A percentile compares a stretch with the other conserved stretches of the same genome.
Conservation (phyloP, 805 yeast genomes). For the Candida qinlingensis region DNA sequence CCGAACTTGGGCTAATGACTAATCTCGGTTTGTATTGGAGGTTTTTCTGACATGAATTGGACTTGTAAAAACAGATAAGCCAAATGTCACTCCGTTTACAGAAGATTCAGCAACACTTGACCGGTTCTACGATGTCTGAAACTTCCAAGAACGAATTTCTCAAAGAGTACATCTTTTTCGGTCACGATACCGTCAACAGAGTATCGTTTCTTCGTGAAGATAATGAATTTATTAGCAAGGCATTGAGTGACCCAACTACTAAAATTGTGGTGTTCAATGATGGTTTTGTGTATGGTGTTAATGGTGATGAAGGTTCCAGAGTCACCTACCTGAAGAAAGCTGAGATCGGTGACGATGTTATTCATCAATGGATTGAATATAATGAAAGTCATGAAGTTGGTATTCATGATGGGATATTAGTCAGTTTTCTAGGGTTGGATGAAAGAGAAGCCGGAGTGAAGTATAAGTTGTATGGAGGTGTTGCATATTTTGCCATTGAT, state of each 20-base stretch:
- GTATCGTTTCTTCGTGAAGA: slow-evolving; percentile 55
- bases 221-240: slow-evolving; percentile 37
- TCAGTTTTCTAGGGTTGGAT: slow-evolving; percentile 47
- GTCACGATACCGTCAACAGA: slow-evolving; percentile 48
- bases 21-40: too few relatives aligned
- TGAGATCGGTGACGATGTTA: slow-evolving; percentile 5
- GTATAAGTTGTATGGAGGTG: slow-evolving; percentile 48
- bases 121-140: not conserved
- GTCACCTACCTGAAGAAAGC: slow-evolving; percentile 14
- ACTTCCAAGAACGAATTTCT: not conserved
- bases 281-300: slow-evolving; percentile 21
- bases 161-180: slow-evolving; percentile 31
- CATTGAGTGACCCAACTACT: slow-evolving; percentile 36
- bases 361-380: slow-evolving; percentile 14
- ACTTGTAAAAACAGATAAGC: too few relatives aligned
- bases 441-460: slow-evolving; percentile 31
- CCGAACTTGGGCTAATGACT: too few relatives aligned
- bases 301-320: not conserved
- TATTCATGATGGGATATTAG: slow-evolving; percentile 31
- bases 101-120: slow-evolving; percentile 2
- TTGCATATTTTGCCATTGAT: slow-evolving; percentile 63
- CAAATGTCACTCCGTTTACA: not conserved
- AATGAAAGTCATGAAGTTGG: slow-evolving; percentile 10
- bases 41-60: too few relatives aligned
- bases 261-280: slow-evolving; percentile 34